A percentile compares a stretch with the other conserved stretches of the same genome.
phyloP scores from a whole-genome alignment of 2,329 filamentous ascomycete genomes.

The Ceratocystis harringtonii region DNA sequence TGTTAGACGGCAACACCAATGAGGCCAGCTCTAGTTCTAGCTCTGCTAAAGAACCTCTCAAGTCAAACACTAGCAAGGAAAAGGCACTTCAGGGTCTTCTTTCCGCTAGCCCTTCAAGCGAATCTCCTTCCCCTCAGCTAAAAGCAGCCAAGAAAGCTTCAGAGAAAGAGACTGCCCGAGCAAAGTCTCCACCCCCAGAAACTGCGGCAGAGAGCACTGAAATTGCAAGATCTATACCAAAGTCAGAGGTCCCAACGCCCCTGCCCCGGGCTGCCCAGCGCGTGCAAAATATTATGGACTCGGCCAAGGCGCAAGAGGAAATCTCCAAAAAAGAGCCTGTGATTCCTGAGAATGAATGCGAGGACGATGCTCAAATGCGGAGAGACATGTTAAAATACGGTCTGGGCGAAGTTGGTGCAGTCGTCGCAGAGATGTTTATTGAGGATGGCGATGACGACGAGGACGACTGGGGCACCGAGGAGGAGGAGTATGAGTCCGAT shows the following conservation, averaged over 20 bases:
- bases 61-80: conserved; percentile 31
- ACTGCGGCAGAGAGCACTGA: conserved; percentile 38
- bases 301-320: conserved; percentile 39
- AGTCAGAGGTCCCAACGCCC: conserved; percentile 11
- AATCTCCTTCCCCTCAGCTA: conserved; percentile 26
- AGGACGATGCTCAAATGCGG: conserved; percentile 65
- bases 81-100: conserved; percentile 38
- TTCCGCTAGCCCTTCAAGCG: background rate
- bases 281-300: conserved; percentile 41
- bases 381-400: conserved; percentile 85
- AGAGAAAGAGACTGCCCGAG: conserved; percentile 24
- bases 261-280: conserved; percentile 28
- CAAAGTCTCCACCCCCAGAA: conserved; percentile 43
- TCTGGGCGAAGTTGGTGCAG: conserved; percentile 72
- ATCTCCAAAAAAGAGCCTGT: conserved; percentile 33
- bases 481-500: conserved; percentile 32
- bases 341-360: conserved; percentile 58
- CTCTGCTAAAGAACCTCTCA: conserved; percentile 3
- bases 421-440: conserved; percentile 79
- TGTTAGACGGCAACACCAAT: background rate
- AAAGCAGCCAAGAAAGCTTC: conserved; percentile 31
- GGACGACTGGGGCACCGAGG: conserved; percentile 38
- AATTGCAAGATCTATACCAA: background rate
- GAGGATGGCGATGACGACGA: conserved; percentile 33
- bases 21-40: background rate